phyloP scores from a whole-genome alignment of 2,329 filamentous ascomycete genomes.

The Verticillium nonalfalfae region DNA sequence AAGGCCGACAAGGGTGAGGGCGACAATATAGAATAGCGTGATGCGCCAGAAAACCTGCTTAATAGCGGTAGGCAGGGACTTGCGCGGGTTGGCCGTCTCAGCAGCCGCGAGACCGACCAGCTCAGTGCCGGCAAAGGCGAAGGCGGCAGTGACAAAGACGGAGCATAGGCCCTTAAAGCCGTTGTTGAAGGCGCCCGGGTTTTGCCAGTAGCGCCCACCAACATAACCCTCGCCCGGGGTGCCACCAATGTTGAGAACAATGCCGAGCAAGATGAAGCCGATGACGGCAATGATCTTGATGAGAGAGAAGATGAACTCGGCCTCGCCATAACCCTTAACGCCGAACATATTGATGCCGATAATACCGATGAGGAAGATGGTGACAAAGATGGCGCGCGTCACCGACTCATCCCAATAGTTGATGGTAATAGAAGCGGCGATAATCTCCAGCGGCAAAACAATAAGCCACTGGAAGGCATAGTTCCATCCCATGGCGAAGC shows the following conservation, averaged over 20 bases:
- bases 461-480: constrained; percentile 87
- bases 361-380: constrained; percentile 72
- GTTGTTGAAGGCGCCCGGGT: constrained; percentile 79
- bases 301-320: constrained; percentile 80
- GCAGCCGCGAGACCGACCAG: constrained; percentile 71
- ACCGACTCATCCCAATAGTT: constrained; percentile 67
- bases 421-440: constrained; percentile 79
- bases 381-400: constrained; percentile 70
- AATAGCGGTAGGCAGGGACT: constrained; percentile 77
- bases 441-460: constrained; percentile 77
- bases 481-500: constrained; percentile 94
- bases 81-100: constrained; percentile 71
- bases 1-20: constrained; percentile 73
- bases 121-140: constrained; percentile 71
- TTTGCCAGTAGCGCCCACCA: constrained; percentile 68
- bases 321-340: constrained; percentile 83
- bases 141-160: constrained; percentile 71
- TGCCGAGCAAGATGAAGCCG: constrained; percentile 82
- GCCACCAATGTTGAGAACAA: constrained; percentile 80
- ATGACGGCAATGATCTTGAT: constrained; percentile 83
- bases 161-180: constrained; percentile 79
- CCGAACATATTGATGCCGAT: constrained; percentile 81
- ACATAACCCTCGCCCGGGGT: constrained; percentile 70
- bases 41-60: constrained; percentile 97
- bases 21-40: constrained; percentile 81